phyloP scores from a whole-genome alignment of 2,329 filamentous ascomycete genomes.

The Botrytis fabae region DNA sequence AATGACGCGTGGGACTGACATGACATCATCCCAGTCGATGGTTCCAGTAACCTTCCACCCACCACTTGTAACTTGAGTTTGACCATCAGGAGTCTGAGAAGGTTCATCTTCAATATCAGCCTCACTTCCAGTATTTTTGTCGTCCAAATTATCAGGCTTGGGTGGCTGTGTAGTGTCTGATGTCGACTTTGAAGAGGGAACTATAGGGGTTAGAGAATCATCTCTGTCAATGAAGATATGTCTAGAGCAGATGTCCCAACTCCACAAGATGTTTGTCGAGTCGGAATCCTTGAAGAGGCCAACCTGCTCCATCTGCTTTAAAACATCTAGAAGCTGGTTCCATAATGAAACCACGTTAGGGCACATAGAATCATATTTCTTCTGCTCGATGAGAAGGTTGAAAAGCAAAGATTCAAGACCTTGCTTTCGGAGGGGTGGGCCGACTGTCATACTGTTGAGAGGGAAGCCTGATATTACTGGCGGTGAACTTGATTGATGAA shows the following conservation, averaged over 20 bases:
- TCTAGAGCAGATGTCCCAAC: conserved; percentile 28
- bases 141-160: too few species aligned
- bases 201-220: neutral
- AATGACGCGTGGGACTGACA: conserved; percentile 28
- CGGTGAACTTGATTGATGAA: neutral
- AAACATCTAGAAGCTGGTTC: conserved; percentile 8
- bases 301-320: conserved; percentile 24
- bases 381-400: neutral
- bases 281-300: conserved; percentile 22
- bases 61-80: neutral
- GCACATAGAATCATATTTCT: neutral
- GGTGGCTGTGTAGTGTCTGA: neutral
- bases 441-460: neutral
- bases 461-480: neutral
- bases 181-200: neutral
- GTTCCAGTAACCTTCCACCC: conserved; percentile 25
- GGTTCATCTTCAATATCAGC: neutral
- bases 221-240: conserved; percentile 21
- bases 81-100: neutral
- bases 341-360: neutral
- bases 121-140: rapidly evolving
- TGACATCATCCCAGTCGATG: conserved; percentile 30
- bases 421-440: neutral
- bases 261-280: conserved; percentile 22
- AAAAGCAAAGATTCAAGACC: neutral